Conservation (phyloP, 352 stramenopile genomes). For the Thraustochytrium striatum region DNA sequence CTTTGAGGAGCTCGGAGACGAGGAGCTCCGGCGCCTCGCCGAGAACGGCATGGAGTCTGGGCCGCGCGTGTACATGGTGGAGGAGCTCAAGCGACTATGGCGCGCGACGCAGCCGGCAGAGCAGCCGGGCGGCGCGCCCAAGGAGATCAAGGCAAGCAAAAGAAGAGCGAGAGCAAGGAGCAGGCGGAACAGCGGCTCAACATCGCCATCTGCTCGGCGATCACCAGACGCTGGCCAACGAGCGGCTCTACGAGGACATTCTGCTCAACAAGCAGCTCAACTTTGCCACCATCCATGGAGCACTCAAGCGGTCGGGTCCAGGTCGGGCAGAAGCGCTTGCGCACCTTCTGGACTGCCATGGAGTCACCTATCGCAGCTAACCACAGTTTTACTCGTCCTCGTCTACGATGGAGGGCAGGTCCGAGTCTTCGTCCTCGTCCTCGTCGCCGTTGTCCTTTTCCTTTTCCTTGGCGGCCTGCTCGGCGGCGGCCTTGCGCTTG, state of each 20-base stretch:
- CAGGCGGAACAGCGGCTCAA: slow-evolving; percentile 5
- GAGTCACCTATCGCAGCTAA: neutral
- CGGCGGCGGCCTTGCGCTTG: neutral
- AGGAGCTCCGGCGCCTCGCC: no score
- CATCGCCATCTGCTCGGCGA: slow-evolving; percentile 24
- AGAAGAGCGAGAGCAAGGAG: neutral
- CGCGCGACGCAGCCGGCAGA: neutral
- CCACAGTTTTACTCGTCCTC: slow-evolving; percentile 2
- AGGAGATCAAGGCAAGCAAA: neutral
- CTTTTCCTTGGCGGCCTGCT: neutral
- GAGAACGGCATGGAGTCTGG: neutral
- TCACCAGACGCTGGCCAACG: slow-evolving; percentile 26
- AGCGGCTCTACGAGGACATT: slow-evolving; percentile 33
- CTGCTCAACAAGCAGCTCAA: slow-evolving; percentile 36
- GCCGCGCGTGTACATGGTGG: neutral
- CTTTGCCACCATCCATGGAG: neutral
- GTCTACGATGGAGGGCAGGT: slow-evolving; percentile 41
- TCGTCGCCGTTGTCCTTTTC: neutral
- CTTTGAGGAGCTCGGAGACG: no score
- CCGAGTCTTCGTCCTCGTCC: neutral
- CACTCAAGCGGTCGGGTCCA: neutral
- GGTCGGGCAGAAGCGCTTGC: neutral
- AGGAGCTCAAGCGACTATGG: neutral
- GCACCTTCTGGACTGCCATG: slow-evolving; percentile 14
- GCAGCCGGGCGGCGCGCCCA: neutral